Base-by-base conservation (phyloP, 148 eudicot genomes). In the Mesembryanthemum crystallinum region DNA sequence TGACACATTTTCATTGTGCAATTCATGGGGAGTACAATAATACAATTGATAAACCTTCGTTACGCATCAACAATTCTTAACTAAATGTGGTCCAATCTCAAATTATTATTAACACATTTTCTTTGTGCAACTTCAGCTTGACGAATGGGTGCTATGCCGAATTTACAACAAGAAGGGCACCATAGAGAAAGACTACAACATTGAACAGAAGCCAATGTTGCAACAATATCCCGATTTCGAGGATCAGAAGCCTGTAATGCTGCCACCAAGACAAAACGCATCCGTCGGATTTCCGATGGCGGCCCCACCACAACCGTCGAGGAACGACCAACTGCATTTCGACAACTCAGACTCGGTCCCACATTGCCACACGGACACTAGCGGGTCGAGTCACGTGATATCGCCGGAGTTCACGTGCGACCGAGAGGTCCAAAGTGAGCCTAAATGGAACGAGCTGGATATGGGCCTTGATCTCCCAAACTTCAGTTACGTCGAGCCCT, bases 131-230 rank as follows among this genome's bases (percentile, higher is more conserved):
- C 64, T 82, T 73, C 88, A 88, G 91, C 88, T 89, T 28, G 93
- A 89, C 76, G 93, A 89, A 72, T 89, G 93, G 93, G 93, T 89
- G 51, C 67, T 89, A 59, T 89, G 93, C 76, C 93, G 93, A 2
- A 88, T 90, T 23, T 92, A 92, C 89, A 92, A 92, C 86, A 92
- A 92, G 80, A 92, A 92, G 51, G 92, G 94, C 7, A 74, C 76
- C 29, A 70, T 87, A 7, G 91, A 88, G n/a, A 83, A 84, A 73
- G 77, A 71, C 21, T 51, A 45, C 59, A 59, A 25, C 71, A 74
- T 47, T 15, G 80, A 57, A 49, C 73, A 49, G 17, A 77, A 72
- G 18, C 64, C 79, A 51, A 58, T 33, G 58, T 27, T 55, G 39
- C 73, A 80, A 21, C 73, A 80, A 21, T 61, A 77, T 18, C 33